Evolutionary conservation across 768 basidiomycete genomes (phyloP), one percentile per base, ranked within the genome.

Genomic region (Asterophora lycoperdoides): DNA sequence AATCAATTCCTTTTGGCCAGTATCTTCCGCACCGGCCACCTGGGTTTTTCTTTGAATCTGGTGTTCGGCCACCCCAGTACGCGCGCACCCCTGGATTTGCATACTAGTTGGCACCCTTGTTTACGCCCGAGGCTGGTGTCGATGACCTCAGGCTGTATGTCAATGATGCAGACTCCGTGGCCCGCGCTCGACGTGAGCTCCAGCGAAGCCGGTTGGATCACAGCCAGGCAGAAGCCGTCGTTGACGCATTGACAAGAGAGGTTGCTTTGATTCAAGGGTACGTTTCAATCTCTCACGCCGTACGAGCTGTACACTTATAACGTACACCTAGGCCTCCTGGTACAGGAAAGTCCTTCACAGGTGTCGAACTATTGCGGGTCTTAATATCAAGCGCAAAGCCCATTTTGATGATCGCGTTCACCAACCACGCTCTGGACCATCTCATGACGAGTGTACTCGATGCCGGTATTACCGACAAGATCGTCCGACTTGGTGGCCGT

Each of bases 341-440:
- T 1, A 89, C 87, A 0, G 88, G 87, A 53, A 88, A 88, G 81
- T 81, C 78, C 19, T 87, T 73, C 55, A 85, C 83, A 3, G 85
- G 82, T 1, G 75, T 82, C 4, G 84, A 90, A 59, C 70, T 90
- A 13, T 59, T 90, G 8, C 78, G 84, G 0, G 77, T 87, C 5
- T 67, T 90, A n/a, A 61, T 1, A 81, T 78, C 56, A 52, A 70
- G 9, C 15, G 63, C 82, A 43, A 64, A 69, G 1, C 84, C 79
- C 0, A 80, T 86, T 43, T 57, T 75, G 8, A 61, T 74, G 67
- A 76, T 76, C 29, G 72, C 86, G 0, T 88, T 82, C 64, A 90
- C 88, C 0, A 89, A 90, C 54, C 89, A 89, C 37, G 88, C 88
- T 0, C 71, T 90, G 2, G 87, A 90, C 49, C 84, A 89, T 53